Base-by-base conservation (phyloP, 2,329 filamentous ascomycete genomes). In the Sodiomyces alkalinus region DNA sequence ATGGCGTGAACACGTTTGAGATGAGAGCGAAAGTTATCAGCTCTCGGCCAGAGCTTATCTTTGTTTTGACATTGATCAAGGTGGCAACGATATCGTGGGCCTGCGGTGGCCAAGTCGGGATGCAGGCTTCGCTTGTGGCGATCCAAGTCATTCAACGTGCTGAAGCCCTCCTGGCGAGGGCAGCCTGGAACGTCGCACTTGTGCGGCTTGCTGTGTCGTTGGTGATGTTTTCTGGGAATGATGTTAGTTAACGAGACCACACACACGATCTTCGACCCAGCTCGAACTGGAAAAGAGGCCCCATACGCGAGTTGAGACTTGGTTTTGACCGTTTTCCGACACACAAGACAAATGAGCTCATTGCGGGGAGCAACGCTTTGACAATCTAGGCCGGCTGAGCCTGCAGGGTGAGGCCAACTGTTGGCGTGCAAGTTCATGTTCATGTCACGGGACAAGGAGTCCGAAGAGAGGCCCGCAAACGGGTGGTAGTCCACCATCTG, bases 21-120 rank as follows among this genome's bases (percentile, higher is more conserved):
- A 45, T 94, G 86, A 19, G 77, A 72, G 35, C 75, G 75, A 48
- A 93, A 93, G 44, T 94, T 94, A 49, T 94, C 86, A 28, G 75
- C 60, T 14, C 86, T 69, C 1, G 79, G 77, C 81, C 81, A 93
- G 19, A 64, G 55, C 47, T 92, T 92, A 2, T 56, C 56, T 35
- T 60, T 74, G 15, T 58, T 65, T 15, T 54, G 58, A 41, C 78
- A 83, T 11, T 54, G 42, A 6, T 51, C 51, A 5, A 67, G 54
- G 28, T 60, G 61, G 45, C 80, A 90, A 31, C 60, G 64, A 38
- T 65, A 81, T 21, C 58, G 58, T 34, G 64, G 64, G 24, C 55
- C 58, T 1, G 53, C 55, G 7, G 61, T 60, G 2, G 56, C 33
- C 51, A 55, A 21, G 41, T 56, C 41, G 3, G 51, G 52, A 46